Conservation (phyloP, 139 green algal genomes). For the Coelastrella sp. region DNA sequence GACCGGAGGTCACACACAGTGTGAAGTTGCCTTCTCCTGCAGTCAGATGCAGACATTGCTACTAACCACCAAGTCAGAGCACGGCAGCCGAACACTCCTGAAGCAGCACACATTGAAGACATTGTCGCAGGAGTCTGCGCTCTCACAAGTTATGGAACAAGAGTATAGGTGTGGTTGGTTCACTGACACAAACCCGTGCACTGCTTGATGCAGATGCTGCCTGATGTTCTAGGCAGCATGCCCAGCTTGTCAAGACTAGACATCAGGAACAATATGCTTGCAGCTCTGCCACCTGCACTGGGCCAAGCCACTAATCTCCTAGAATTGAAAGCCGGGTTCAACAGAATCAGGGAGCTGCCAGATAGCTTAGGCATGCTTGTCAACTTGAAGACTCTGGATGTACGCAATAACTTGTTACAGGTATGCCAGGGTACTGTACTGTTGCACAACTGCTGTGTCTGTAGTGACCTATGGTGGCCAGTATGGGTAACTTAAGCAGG, state of each 20-base stretch:
- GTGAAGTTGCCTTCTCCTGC: not conserved
- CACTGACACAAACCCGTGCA: too few relatives aligned
- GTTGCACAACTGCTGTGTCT: too few relatives aligned
- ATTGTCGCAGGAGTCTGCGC: too few relatives aligned
- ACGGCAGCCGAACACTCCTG: too few relatives aligned
- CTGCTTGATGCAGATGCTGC: conserved; percentile 36
- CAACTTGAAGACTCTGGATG: conserved; percentile 46
- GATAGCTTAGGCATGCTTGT: conserved; percentile 35
- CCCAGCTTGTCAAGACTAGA: conserved; percentile 38
- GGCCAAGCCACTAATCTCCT: conserved; percentile 53
- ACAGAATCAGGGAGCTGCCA: conserved; percentile 46
- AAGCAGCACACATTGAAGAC: too few relatives aligned
- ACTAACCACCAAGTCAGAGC: too few relatives aligned
- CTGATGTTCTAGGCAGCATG: conserved; percentile 50
- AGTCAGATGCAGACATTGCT: not conserved
- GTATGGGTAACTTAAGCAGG: too few relatives aligned
- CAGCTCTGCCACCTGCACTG: conserved; percentile 55
- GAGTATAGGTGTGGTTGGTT: too few relatives aligned
- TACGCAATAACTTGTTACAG: conserved; percentile 55
- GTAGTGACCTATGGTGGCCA: too few relatives aligned
- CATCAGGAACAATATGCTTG: conserved; percentile 60
- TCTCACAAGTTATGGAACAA: too few relatives aligned
- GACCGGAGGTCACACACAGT: too few relatives aligned
- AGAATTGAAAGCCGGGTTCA: conserved; percentile 65
- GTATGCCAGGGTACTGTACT: too few relatives aligned